Evolutionary conservation across 306 rosid species (phyloP).

Genomic region (Quercus suber): DNA sequence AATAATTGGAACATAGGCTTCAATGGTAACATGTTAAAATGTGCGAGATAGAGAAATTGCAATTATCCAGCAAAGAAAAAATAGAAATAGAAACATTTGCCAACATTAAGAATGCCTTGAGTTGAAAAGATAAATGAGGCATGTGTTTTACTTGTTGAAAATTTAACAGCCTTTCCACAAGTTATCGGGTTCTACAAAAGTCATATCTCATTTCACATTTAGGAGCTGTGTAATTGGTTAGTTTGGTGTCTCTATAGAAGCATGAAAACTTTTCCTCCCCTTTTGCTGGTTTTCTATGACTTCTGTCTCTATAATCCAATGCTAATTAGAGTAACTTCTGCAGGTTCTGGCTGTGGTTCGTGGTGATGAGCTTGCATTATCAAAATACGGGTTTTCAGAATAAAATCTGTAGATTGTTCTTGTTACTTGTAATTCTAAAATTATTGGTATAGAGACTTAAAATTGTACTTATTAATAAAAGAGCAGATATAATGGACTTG

Average conservation of each 20-base stretch:
- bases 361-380: constrained; percentile 18
- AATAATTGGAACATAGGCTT: neutral
- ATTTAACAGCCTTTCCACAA: neutral
- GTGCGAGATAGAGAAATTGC: too few species aligned
- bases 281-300: neutral
- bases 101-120: too few species aligned
- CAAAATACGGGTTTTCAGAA: neutral
- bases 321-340: neutral
- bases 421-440: neutral
- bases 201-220: neutral
- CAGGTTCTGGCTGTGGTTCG: constrained; percentile 30
- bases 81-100: too few species aligned
- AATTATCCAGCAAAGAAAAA: too few species aligned
- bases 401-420: neutral
- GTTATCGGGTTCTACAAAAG: neutral
- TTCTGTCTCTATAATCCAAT: neutral
- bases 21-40: neutral
- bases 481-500: neutral
- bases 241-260: neutral
- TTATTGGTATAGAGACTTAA: neutral
- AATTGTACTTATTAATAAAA: neutral
- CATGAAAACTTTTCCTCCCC: neutral
- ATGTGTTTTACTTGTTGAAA: neutral
- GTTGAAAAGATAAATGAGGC: neutral
- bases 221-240: neutral